A percentile compares a stretch with the other conserved stretches of the same genome.
These are phyloP conservation scores for Penicillium vulpinum DNA, from an alignment of 2,329 filamentous ascomycete genomes.

Conservation along the genomic window DNA sequence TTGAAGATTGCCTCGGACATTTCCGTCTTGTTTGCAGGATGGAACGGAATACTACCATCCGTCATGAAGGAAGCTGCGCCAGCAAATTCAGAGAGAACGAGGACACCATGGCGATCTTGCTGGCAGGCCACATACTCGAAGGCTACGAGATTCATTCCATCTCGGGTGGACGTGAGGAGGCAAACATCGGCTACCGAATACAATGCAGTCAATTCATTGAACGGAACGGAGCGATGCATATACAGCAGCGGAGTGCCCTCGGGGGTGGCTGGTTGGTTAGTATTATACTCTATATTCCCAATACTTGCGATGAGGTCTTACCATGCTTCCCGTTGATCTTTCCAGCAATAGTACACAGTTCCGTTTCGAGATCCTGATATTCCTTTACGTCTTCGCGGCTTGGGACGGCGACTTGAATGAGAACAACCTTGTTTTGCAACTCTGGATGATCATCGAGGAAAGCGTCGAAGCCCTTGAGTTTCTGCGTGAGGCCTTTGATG, in stretches of 20 bases:
- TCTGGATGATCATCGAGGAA: constrained; percentile 91
- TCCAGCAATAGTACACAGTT: constrained; percentile 88
- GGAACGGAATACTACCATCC: constrained; percentile 84
- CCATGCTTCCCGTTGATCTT: constrained; percentile 91
- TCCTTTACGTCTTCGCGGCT: constrained; percentile 84
- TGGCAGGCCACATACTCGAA: constrained; percentile 97
- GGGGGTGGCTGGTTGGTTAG: constrained; percentile 63
- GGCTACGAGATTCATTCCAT: constrained; percentile 96
- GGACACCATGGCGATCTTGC: constrained; percentile 78
- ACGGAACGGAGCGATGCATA: constrained; percentile 88
- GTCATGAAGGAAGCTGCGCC: constrained; percentile 84
- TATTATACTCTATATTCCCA: neutral
- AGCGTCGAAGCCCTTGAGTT: constrained; percentile 86
- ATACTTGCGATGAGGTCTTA: constrained; percentile 26
- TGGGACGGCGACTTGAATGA: constrained; percentile 91
- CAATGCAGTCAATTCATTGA: constrained; percentile 88
- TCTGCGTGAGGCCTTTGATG: constrained; percentile 95
- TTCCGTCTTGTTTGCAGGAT: constrained; percentile 94
- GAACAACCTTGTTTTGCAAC: constrained; percentile 87
- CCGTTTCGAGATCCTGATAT: constrained; percentile 87
- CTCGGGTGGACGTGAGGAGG: constrained; percentile 82
- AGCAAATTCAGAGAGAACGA: constrained; percentile 93
- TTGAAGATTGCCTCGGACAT: constrained; percentile 83
- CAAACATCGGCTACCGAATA: constrained; percentile 88
- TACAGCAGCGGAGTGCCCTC: constrained; percentile 97